phyloP scores from a whole-genome alignment of 169 alveolate species.

The Cryptosporidium meleagridis region DNA sequence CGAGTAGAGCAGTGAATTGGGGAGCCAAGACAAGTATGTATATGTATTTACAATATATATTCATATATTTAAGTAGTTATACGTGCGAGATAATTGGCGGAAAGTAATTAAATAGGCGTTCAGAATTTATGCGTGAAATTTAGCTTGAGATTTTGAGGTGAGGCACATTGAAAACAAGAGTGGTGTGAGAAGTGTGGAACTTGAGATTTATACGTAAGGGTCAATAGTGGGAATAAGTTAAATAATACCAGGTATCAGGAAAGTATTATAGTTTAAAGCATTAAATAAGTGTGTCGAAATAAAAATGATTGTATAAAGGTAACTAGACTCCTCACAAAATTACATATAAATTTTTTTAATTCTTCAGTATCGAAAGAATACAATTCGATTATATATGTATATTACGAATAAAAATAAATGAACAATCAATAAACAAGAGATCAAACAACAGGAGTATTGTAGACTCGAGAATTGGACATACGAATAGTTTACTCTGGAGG shows the following conservation, averaged over 20 bases:
- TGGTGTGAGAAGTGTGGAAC: conserved; percentile 56
- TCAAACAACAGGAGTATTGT: background rate
- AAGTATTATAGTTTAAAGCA: background rate
- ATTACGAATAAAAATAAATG: background rate
- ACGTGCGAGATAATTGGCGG: background rate
- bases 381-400: background rate
- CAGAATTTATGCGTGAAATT: background rate
- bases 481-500: background rate
- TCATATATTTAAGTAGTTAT: background rate
- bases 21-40: background rate
- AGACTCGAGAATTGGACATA: background rate
- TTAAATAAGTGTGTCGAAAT: background rate
- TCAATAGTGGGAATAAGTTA: conserved; percentile 12
- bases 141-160: background rate
- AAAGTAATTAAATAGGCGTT: background rate
- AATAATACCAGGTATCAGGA: conserved; percentile 19
- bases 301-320: background rate
- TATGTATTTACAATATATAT: background rate
- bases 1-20: background rate
- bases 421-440: background rate
- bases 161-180: conserved; percentile 1
- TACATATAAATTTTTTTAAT: background rate
- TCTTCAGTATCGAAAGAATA: background rate
- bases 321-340: conserved; percentile 26
- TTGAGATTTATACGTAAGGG: conserved; percentile 40